Evolutionary conservation across 2,329 filamentous ascomycete species (phyloP).

Genomic region (Coniochaeta pulveracea): DNA sequence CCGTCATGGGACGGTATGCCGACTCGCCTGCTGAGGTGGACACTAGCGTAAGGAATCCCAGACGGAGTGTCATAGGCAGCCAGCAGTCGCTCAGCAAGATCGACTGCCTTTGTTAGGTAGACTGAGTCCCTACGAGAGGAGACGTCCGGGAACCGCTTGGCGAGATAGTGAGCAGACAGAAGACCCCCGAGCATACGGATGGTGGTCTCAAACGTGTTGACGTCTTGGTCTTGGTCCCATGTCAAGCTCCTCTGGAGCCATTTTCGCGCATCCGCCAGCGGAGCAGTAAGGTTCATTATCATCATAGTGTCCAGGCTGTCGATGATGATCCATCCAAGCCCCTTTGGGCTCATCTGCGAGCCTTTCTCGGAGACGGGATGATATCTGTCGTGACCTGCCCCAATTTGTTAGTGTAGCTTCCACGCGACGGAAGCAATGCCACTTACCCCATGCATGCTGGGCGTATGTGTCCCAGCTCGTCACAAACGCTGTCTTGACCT

Average conservation of each 20-base stretch:
- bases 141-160: slow-evolving; percentile 49
- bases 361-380: slow-evolving; percentile 52
- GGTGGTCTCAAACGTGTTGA: slow-evolving; percentile 68
- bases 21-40: slow-evolving; percentile 52
- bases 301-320: slow-evolving; percentile 68
- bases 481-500: slow-evolving; percentile 44
- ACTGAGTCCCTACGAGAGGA: slow-evolving; percentile 53
- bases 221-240: slow-evolving; percentile 62
- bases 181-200: slow-evolving; percentile 69
- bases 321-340: slow-evolving; percentile 71
- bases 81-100: slow-evolving; percentile 57
- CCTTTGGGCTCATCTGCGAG: slow-evolving; percentile 54
- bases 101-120: slow-evolving; percentile 63
- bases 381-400: slow-evolving; percentile 50
- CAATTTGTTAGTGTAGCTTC: slow-evolving; percentile 9
- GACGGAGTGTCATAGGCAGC: slow-evolving; percentile 58
- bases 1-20: slow-evolving; percentile 58
- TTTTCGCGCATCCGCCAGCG: slow-evolving; percentile 54
- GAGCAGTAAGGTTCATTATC: slow-evolving; percentile 65
- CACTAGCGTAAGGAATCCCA: slow-evolving; percentile 58
- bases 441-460: slow-evolving; percentile 60
- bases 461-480: slow-evolving; percentile 62
- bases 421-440: slow-evolving; percentile 1
- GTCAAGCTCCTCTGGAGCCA: slow-evolving; percentile 57
- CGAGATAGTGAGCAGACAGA: slow-evolving; percentile 64